These are phyloP conservation scores for Plasmodium blacklocki DNA, from an alignment of 169 alveolate species.

Conservation along the genomic window DNA sequence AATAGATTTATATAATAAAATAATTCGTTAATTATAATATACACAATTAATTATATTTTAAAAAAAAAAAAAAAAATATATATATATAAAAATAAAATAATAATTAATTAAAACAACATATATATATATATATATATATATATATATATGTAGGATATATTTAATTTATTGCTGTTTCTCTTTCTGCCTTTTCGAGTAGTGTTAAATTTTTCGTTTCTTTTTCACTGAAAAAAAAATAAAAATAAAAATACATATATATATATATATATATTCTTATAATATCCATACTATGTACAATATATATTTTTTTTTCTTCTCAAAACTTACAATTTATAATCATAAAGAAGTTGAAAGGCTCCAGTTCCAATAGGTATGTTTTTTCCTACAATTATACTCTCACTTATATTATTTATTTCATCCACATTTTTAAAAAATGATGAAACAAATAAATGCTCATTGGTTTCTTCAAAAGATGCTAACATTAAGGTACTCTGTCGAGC, in stretches of 20 bases:
- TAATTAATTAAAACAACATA: neutral
- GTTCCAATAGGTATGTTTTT: slow-evolving; percentile 96
- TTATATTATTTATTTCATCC: slow-evolving; percentile 95
- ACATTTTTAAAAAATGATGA: slow-evolving; percentile 95
- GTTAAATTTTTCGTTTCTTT: slow-evolving; percentile 39
- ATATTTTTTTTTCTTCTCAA: neutral
- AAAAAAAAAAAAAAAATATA: neutral
- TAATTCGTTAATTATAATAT: too few relatives aligned
- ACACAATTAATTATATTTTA: neutral
- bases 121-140: neutral
- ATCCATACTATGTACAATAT: neutral
- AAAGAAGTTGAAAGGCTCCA: slow-evolving; percentile 90
- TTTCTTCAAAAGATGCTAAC: slow-evolving; percentile 99
- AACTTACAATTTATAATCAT: slow-evolving; percentile 62
- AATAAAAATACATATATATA: neutral
- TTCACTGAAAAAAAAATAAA: slow-evolving; percentile 12
- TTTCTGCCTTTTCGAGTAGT: slow-evolving; percentile 45
- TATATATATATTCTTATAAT: neutral
- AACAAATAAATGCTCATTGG: slow-evolving; percentile 97
- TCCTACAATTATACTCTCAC: slow-evolving; percentile 98
- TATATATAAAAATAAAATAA: neutral
- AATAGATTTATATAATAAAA: too few relatives aligned
- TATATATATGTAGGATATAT: neutral
- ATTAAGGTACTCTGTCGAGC: slow-evolving; percentile 97
- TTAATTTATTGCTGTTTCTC: neutral